Evolutionary conservation across 768 basidiomycete species (phyloP).

Genomic region (Phlebiopsis gigantea): DNA sequence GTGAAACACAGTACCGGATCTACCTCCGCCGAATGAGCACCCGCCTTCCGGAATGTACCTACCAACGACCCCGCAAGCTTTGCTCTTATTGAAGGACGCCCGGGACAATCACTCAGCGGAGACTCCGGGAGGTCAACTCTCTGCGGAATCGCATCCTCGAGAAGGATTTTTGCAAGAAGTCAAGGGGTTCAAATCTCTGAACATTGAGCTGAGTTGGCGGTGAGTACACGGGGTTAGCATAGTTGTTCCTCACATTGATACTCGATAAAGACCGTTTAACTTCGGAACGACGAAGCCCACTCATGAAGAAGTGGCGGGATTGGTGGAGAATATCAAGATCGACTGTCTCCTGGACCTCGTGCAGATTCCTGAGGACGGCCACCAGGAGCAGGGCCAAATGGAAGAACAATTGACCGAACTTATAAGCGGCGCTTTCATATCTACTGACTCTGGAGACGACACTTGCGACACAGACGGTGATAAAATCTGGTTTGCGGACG

Average conservation of each 20-base stretch:
- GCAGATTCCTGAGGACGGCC: not conserved
- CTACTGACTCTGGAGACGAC: not conserved
- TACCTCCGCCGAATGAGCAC: slow-evolving; percentile 50
- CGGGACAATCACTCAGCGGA: not conserved
- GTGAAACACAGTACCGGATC: slow-evolving; percentile 56
- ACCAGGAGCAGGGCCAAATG: too few species aligned
- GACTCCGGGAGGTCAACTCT: not conserved
- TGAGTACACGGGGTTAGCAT: slow-evolving; percentile 24
- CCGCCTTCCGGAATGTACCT: slow-evolving; percentile 27
- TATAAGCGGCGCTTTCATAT: not conserved
- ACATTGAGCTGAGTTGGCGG: slow-evolving; percentile 66
- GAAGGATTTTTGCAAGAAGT: slow-evolving; percentile 42
- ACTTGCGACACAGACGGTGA: not conserved
- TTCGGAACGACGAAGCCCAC: slow-evolving; percentile 21
- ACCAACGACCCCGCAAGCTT: slow-evolving; percentile 25
- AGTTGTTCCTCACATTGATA: slow-evolving; percentile 17
- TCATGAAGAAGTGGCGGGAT: slow-evolving; percentile 21
- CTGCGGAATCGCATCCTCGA: not conserved
- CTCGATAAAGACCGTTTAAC: slow-evolving; percentile 23
- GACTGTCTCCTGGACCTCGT: slow-evolving; percentile 13
- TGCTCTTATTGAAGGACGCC: slow-evolving; percentile 16
- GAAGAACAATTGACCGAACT: slow-evolving; percentile 1
- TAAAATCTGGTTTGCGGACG: not conserved
- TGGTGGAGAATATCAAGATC: slow-evolving; percentile 12
- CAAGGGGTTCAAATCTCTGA: slow-evolving; percentile 54